Evolutionary conservation across 768 basidiomycete species (phyloP), one percentile per base, ranked within the genome.

Genomic region (Phylloporus arenicola): DNA sequence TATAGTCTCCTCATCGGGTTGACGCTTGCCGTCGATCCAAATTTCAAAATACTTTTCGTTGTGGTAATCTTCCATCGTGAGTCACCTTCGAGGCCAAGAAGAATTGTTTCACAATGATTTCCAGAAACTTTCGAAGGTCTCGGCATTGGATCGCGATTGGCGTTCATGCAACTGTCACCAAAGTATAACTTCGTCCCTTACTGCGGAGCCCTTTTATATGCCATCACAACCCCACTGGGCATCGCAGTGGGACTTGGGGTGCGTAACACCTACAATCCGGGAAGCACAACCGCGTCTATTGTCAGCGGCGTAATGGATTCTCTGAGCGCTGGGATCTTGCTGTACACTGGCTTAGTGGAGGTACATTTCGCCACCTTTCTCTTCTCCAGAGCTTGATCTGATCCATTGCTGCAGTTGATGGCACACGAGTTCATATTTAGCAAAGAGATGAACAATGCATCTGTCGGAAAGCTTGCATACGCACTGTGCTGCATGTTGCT

Each of bases 391-490:
- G 4, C 38, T 3, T 29, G 13, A 16, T 37, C 48, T 60, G 8
- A 65, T 47, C 16, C 5, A 7, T 27, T n/a, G 29, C n/a, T 6
- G 2, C 54, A 87, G 84, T 77, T 96, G 0, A 76, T 98, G 40
- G 95, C 92, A 1, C 94, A 96, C 64, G 95, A 97, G 62, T 96
- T 98, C 70, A 63, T 98, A 35, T 92, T 95, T 71, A 92, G 82
- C 72, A 81, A 83, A 51, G 80, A 89, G 50, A 90, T 93, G 85
- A 81, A 85, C 65, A 74, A 79, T n/a, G 79, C 78, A 4, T 81
- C 82, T 6, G 81, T 79, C 47, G 60, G 67, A 24, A 81, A 82
- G 59, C 68, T 95, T n/a, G 68, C 75, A 0, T 95, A 88, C 55
- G 83, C 89, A 7, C 54, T 92, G 53, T 67, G 70, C n/a, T 84